Percentiles rank a stretch among this genome's conserved stretches.
Conservation (phyloP, 2,329 filamentous ascomycete species). For the Cytospora mali region DNA sequence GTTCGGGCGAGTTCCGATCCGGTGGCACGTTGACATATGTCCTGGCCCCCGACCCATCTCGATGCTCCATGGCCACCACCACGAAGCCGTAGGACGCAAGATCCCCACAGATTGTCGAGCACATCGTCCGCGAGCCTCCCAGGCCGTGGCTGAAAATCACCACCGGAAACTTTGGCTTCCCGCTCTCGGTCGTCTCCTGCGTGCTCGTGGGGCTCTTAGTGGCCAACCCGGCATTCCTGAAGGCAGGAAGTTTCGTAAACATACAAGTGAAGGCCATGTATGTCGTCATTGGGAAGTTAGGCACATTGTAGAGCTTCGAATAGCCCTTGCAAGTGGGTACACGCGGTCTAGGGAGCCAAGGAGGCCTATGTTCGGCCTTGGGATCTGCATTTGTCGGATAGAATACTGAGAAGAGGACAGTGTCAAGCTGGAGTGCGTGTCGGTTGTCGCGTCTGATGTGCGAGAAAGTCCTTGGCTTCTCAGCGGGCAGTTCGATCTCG, state of each 20-base stretch:
- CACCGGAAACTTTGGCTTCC: conserved; percentile 53
- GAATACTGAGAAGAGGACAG: conserved; percentile 66
- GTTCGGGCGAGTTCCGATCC: conserved; percentile 39
- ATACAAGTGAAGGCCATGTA: conserved; percentile 60
- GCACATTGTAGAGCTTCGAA: conserved; percentile 60
- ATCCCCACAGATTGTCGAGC: conserved; percentile 65
- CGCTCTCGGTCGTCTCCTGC: conserved; percentile 40
- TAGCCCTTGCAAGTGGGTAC: conserved; percentile 61
- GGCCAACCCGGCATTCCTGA: conserved; percentile 61
- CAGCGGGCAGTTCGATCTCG: conserved; percentile 65
- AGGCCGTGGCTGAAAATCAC: conserved; percentile 69
- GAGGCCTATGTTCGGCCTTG: conserved; percentile 52
- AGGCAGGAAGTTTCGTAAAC: conserved; percentile 67
- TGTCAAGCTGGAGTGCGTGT: conserved; percentile 49
- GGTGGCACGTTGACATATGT: conserved; percentile 61
- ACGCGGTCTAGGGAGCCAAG: conserved; percentile 64
- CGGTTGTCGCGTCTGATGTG: conserved; percentile 43
- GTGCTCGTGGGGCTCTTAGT: conserved; percentile 54
- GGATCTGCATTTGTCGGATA: conserved; percentile 55
- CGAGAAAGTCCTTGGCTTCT: conserved; percentile 44
- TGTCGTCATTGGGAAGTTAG: conserved; percentile 50
- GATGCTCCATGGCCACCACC: conserved; percentile 65
- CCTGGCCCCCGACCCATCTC: conserved; percentile 65
- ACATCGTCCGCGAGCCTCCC: conserved; percentile 64
- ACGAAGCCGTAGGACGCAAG: conserved; percentile 68